A percentile compares a stretch with the other conserved stretches of the same genome.
phyloP scores from a whole-genome alignment of 345 rosid genomes.

The Kandelia obovata region DNA sequence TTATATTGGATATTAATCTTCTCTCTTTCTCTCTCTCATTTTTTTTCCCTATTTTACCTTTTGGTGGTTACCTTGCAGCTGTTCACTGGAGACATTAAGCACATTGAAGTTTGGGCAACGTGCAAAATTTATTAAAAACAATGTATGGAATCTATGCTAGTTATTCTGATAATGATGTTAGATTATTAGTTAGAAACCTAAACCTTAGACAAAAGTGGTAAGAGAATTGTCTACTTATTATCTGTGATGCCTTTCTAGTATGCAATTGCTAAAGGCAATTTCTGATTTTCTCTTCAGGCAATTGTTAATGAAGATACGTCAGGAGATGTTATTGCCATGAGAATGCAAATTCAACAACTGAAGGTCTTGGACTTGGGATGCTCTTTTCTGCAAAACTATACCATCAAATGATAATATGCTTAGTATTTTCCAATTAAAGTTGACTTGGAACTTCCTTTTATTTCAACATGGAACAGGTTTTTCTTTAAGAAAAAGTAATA shows the following conservation, averaged over 20 bases:
- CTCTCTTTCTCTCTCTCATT: not conserved
- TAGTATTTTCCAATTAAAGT: not conserved
- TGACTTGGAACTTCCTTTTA: not conserved
- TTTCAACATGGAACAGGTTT: not conserved
- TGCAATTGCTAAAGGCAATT: not conserved
- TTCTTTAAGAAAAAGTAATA: not conserved
- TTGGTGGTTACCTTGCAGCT: slow-evolving; percentile 44
- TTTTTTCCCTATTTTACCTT: not conserved
- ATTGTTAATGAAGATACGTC: slow-evolving; percentile 95
- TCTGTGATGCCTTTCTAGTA: too few relatives aligned
- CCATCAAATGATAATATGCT: not conserved
- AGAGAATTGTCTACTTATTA: too few relatives aligned
- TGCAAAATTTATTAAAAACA: slow-evolving; percentile 93
- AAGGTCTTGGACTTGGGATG: slow-evolving; percentile 46
- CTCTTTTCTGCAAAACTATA: not conserved
- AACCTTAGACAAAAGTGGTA: too few relatives aligned
- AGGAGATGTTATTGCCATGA: slow-evolving; percentile 93
- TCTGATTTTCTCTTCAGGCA: slow-evolving; percentile 46
- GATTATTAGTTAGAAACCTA: not conserved
- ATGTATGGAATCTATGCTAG: slow-evolving; percentile 44
- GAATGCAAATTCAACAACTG: slow-evolving; percentile 89
- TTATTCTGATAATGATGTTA: not conserved
- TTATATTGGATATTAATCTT: not conserved
- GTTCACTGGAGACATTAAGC: slow-evolving; percentile 89
- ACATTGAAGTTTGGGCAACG: slow-evolving; percentile 99